Percentiles rank a stretch among this genome's conserved stretches.
phyloP scores from a whole-genome alignment of 2,329 filamentous ascomycete genomes.

The Magnaporthiopsis rhizophila region DNA sequence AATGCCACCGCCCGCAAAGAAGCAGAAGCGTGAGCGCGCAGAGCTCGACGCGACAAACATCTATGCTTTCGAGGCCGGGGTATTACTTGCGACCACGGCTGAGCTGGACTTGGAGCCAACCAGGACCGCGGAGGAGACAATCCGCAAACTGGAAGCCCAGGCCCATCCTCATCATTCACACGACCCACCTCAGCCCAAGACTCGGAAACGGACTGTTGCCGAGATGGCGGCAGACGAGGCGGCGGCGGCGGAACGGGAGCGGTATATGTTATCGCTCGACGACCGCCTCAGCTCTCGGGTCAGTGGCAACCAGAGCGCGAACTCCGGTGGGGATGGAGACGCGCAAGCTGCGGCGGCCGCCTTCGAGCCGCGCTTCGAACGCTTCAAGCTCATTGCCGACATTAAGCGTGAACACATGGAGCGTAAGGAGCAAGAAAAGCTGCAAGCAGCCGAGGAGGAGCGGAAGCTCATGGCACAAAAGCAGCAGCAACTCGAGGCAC shows the following conservation, averaged over 20 bases:
- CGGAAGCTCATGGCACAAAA: slow-evolving; percentile 42
- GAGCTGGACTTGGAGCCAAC: slow-evolving; percentile 74
- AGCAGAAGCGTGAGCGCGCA: slow-evolving; percentile 62
- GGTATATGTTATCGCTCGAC: slow-evolving; percentile 88
- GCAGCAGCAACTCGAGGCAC: slow-evolving; percentile 36
- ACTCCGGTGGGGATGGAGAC: slow-evolving; percentile 60
- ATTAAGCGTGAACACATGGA: slow-evolving; percentile 74
- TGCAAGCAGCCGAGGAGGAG: slow-evolving; percentile 54
- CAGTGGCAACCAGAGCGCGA: slow-evolving; percentile 47
- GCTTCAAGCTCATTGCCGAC: slow-evolving; percentile 83
- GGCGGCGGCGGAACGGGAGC: slow-evolving; percentile 77
- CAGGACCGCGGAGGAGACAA: slow-evolving; percentile 58
- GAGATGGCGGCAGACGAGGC: slow-evolving; percentile 95
- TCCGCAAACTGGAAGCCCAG: slow-evolving; percentile 62
- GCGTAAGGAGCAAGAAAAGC: slow-evolving; percentile 67
- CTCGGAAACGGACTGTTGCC: slow-evolving; percentile 84
- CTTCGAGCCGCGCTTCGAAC: slow-evolving; percentile 80
- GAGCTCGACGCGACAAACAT: slow-evolving; percentile 69
- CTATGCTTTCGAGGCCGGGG: slow-evolving; percentile 65
- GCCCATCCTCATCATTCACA: slow-evolving; percentile 71
- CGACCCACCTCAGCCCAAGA: slow-evolving; percentile 74
- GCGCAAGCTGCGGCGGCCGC: slow-evolving; percentile 61
- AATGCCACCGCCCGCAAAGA: slow-evolving; percentile 56
- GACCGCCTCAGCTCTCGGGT: slow-evolving; percentile 63
- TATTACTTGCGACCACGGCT: slow-evolving; percentile 65